These are phyloP conservation scores for Entrophospora sp. DNA, from an alignment of 192 early-diverging fungal genomes.

Conservation along the genomic window DNA sequence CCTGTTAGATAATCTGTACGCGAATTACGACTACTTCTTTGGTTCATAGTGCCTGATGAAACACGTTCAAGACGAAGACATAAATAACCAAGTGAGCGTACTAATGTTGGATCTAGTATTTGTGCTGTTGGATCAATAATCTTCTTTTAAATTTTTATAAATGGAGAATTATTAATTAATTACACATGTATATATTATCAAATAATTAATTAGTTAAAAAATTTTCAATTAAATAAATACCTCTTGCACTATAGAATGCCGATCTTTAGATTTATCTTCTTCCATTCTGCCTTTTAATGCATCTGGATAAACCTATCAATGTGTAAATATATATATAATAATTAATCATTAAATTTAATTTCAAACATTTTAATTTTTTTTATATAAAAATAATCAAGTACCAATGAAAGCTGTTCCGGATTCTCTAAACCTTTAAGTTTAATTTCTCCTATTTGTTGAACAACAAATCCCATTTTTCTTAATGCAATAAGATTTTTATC, in stretches of 20 bases:
- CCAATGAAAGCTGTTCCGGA: constrained; percentile 69
- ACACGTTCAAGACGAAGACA: constrained; percentile 53
- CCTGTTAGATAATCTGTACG: constrained; percentile 24
- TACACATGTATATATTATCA: background rate
- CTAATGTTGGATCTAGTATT: constrained; percentile 36
- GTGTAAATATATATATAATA: constrained; percentile 1
- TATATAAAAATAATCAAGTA: too few species aligned
- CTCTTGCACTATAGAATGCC: background rate
- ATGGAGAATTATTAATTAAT: background rate
- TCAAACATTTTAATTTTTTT: too few species aligned
- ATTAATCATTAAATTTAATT: too few species aligned
- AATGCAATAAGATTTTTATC: constrained; percentile 47
- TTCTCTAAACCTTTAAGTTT: constrained; percentile 86
- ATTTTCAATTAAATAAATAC: background rate
- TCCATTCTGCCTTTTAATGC: constrained; percentile 38
- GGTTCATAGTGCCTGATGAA: constrained; percentile 29
- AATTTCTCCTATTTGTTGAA: constrained; percentile 70
- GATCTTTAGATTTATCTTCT: constrained; percentile 12
- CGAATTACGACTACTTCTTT: constrained; percentile 22
- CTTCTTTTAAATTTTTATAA: constrained; percentile 19
- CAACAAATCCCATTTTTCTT: constrained; percentile 57
- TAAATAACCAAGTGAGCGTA: constrained; percentile 40
- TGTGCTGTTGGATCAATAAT: constrained; percentile 24
- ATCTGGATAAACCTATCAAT: constrained; percentile 34
- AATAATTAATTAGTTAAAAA: background rate